phyloP scores from a whole-genome alignment of 1,139 yeast genomes.

The Geotrichum candidum region DNA sequence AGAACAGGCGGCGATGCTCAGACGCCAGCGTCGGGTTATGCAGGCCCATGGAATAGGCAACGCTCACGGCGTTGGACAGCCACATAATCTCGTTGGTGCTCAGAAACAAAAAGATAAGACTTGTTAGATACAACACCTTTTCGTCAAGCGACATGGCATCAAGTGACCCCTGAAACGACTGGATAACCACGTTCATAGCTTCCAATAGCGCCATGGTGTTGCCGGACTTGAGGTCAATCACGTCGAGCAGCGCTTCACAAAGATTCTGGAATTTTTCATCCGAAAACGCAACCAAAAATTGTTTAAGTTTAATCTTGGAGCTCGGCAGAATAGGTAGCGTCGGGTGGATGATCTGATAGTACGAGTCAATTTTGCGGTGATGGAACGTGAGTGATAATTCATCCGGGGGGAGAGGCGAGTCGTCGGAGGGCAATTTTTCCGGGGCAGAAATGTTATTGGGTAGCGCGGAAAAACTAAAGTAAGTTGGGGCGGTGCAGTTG shows the following conservation, averaged over 20 bases:
- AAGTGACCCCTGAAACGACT: background rate
- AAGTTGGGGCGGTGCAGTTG: background rate
- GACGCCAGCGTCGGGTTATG: constrained; percentile 20
- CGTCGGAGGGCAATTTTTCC: background rate
- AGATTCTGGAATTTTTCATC: constrained; percentile 21
- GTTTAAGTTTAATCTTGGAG: constrained; percentile 30
- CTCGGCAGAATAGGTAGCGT: constrained; percentile 38
- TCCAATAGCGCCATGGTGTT: background rate
- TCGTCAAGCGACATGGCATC: background rate
- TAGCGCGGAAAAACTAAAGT: background rate
- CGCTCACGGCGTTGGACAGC: constrained; percentile 37
- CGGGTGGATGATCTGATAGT: constrained; percentile 38
- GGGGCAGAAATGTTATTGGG: background rate
- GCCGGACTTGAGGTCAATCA: background rate
- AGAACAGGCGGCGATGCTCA: constrained; percentile 28
- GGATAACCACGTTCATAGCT: background rate
- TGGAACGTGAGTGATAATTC: background rate
- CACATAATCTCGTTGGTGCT: constrained; percentile 34
- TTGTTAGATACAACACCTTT: constrained; percentile 1
- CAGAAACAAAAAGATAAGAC: constrained; percentile 25
- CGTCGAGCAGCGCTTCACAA: constrained; percentile 19
- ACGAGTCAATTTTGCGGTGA: constrained; percentile 29
- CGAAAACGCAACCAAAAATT: constrained; percentile 30
- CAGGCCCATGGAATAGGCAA: constrained; percentile 27
- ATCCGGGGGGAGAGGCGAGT: background rate